Percentiles rank a stretch among this genome's conserved stretches.
Conservation (phyloP, 495 filamentous ascomycete species). For the Lophiostoma macrostomum region DNA sequence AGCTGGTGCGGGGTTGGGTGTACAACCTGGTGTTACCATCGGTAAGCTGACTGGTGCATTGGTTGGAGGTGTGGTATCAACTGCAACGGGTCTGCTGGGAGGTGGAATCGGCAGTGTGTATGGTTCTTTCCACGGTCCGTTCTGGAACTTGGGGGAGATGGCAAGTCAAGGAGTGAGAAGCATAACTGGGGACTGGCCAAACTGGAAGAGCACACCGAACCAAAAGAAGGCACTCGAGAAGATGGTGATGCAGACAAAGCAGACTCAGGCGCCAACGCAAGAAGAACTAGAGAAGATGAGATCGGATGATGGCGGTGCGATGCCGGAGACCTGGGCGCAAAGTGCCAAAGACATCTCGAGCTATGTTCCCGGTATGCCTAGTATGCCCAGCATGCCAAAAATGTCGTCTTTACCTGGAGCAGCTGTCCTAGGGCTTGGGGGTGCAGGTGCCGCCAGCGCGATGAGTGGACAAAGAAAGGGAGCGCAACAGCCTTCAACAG, state of each 20-base stretch:
- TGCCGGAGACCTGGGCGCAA: background rate
- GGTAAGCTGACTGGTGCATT: constrained; percentile 34
- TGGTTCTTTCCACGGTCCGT: constrained; percentile 27
- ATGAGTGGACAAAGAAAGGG: background rate
- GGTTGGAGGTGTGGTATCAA: constrained; percentile 26
- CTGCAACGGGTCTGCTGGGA: constrained; percentile 29
- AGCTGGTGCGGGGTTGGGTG: constrained; percentile 24
- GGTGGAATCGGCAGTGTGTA: constrained; percentile 20
- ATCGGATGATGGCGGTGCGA: constrained; percentile 1
- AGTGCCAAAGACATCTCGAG: background rate
- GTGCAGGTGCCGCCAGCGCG: background rate
- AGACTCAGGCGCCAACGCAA: constrained; percentile 20
- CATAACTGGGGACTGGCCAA: constrained; percentile 30
- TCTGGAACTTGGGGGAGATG: constrained; percentile 29
- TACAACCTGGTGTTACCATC: constrained; percentile 17
- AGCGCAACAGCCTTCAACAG: background rate
- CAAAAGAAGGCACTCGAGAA: constrained; percentile 34
- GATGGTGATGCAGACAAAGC: constrained; percentile 25
- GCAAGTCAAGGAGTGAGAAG: constrained; percentile 18
- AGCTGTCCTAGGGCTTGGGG: background rate
- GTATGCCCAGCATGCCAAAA: background rate
- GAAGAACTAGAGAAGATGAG: constrained; percentile 26
- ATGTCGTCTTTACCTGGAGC: background rate
- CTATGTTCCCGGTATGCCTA: background rate
- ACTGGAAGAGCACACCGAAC: constrained; percentile 29